Evolutionary conservation across 179 eudicot genomes (phyloP).

Genomic region (Carnegiea gigantea): DNA sequence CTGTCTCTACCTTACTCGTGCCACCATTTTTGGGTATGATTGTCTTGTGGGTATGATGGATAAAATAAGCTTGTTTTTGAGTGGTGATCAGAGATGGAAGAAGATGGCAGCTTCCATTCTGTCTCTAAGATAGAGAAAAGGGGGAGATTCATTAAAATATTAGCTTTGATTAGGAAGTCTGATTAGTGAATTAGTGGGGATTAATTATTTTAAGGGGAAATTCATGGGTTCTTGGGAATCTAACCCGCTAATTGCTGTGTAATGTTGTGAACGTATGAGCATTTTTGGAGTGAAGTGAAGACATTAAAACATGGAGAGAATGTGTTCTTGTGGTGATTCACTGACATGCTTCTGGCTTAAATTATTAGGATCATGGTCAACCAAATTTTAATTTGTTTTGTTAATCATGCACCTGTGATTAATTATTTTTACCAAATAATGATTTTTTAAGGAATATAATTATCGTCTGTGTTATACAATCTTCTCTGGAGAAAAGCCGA

Average conservation of each 20-base stretch:
- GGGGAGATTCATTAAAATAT: slow-evolving; percentile 20
- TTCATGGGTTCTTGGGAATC: slow-evolving; percentile 58
- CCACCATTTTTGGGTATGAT: slow-evolving; percentile 18
- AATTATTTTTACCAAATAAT: neutral
- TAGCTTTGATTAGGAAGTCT: slow-evolving; percentile 24
- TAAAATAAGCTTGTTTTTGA: neutral
- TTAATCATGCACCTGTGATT: neutral
- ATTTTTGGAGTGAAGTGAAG: slow-evolving; percentile 49
- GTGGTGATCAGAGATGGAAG: slow-evolving; percentile 33
- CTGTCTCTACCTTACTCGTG: slow-evolving; percentile 6
- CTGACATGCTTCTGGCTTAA: slow-evolving; percentile 34
- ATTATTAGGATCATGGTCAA: slow-evolving; percentile 35
- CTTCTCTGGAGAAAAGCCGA: slow-evolving; percentile 20
- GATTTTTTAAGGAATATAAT: neutral
- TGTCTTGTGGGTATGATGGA: slow-evolving; percentile 1
- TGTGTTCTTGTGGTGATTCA: slow-evolving; percentile 47
- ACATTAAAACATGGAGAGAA: slow-evolving; percentile 80
- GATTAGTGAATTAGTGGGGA: slow-evolving; percentile 26
- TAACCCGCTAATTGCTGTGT: slow-evolving; percentile 34
- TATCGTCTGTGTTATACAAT: slow-evolving; percentile 5
- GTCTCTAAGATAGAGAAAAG: slow-evolving; percentile 21
- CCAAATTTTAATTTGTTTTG: slow-evolving; percentile 13
- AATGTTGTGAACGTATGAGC: slow-evolving; percentile 32
- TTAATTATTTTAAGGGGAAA: slow-evolving; percentile 23
- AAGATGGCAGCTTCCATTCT: slow-evolving; percentile 36